A percentile compares a stretch with the other conserved stretches of the same genome.
Conservation (phyloP, 805 yeast species). For the Candida awuae region DNA sequence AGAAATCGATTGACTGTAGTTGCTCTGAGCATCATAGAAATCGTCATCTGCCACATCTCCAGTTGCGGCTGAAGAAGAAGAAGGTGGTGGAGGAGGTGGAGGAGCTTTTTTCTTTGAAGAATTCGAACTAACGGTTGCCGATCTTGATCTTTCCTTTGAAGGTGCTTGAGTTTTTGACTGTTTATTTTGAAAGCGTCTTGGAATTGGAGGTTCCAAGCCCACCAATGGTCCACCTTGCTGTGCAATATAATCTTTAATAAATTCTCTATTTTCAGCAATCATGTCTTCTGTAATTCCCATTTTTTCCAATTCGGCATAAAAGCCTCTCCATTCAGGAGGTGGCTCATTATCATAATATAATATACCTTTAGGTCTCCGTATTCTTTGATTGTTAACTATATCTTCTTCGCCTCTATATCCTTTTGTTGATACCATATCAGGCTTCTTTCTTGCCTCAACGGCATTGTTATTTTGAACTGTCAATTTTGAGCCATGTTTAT, state of each 20-base stretch:
- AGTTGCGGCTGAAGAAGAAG: constrained; percentile 1
- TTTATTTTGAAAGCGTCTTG: constrained; percentile 44
- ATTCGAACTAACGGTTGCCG: constrained; percentile 8
- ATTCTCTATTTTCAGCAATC: constrained; percentile 80
- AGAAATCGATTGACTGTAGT: background rate
- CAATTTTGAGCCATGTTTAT: constrained; percentile 79
- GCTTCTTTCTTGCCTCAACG: constrained; percentile 59
- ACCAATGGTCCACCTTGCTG: constrained; percentile 73
- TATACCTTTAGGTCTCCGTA: constrained; percentile 48
- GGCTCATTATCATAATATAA: constrained; percentile 72
- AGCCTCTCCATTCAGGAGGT: constrained; percentile 76
- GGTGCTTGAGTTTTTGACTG: background rate
- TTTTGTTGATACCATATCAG: constrained; percentile 29
- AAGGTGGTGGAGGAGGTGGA: constrained; percentile 30
- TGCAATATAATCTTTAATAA: constrained; percentile 69
- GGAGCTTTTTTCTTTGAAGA: constrained; percentile 29
- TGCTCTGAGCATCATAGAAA: constrained; percentile 17
- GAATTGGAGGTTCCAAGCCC: constrained; percentile 80
- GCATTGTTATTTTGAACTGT: constrained; percentile 85
- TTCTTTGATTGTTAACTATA: constrained; percentile 41
- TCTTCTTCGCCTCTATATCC: constrained; percentile 61
- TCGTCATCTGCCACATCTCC: constrained; percentile 1
- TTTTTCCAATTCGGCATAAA: constrained; percentile 62
- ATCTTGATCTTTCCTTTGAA: constrained; percentile 10
- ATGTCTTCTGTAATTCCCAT: constrained; percentile 81